These are phyloP conservation scores for Aspergillus olivimuriae DNA, from an alignment of 495 filamentous ascomycete species.

Conservation along the genomic window DNA sequence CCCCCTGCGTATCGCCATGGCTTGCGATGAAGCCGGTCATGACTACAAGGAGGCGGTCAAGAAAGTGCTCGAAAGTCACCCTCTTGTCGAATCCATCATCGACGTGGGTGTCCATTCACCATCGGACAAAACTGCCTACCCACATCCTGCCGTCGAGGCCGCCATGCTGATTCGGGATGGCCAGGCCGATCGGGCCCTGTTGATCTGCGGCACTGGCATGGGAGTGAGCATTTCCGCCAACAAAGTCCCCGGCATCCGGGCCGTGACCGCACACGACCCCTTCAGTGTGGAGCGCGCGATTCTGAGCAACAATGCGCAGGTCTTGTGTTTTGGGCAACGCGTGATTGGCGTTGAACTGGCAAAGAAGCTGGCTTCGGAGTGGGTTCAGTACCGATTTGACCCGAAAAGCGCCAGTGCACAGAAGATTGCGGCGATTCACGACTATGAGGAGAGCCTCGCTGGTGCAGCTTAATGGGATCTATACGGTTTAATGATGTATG, in stretches of 20 bases:
- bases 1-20: slow-evolving; percentile 38
- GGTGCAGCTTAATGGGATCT: not conserved
- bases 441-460: slow-evolving; percentile 48
- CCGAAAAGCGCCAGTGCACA: slow-evolving; percentile 50
- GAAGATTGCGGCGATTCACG: slow-evolving; percentile 59
- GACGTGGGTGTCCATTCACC: slow-evolving; percentile 52
- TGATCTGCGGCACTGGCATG: slow-evolving; percentile 70
- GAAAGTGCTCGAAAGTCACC: slow-evolving; percentile 51
- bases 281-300: slow-evolving; percentile 63
- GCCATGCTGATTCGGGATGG: slow-evolving; percentile 52
- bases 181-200: slow-evolving; percentile 54
- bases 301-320: slow-evolving; percentile 68
- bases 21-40: slow-evolving; percentile 57
- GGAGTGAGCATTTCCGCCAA: slow-evolving; percentile 69
- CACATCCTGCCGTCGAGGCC: slow-evolving; percentile 58
- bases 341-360: slow-evolving; percentile 65
- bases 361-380: slow-evolving; percentile 59
- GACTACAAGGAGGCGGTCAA: slow-evolving; percentile 65
- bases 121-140: slow-evolving; percentile 64
- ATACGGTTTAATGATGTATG: not conserved
- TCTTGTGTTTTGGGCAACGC: slow-evolving; percentile 67
- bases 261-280: slow-evolving; percentile 68
- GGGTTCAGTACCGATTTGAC: slow-evolving; percentile 67
- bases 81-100: slow-evolving; percentile 50
- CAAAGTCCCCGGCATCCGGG: slow-evolving; percentile 65